Conservation (phyloP, 2,329 filamentous ascomycete genomes). For the Teratosphaeria nubilosa region DNA sequence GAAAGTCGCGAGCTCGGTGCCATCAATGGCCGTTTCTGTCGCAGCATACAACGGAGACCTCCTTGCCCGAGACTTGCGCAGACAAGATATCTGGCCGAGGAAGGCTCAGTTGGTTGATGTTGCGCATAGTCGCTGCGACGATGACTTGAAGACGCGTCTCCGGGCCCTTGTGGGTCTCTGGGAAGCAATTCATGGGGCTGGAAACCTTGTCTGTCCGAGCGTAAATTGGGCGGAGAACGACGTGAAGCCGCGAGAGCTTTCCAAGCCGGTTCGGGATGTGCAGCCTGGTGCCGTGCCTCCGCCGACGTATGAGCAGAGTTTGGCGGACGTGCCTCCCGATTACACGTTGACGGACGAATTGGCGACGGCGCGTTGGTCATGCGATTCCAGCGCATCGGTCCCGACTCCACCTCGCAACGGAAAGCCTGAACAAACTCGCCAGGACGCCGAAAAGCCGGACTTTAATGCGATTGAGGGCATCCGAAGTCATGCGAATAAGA, state of each 20-base stretch:
- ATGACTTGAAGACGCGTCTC: slow-evolving; percentile 23
- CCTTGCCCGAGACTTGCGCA: slow-evolving; percentile 32
- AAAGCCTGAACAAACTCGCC: not conserved
- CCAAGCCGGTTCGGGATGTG: slow-evolving; percentile 5
- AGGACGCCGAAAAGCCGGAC: slow-evolving; percentile 40
- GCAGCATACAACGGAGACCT: slow-evolving; percentile 30
- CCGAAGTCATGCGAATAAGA: slow-evolving; percentile 45
- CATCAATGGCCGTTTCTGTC: slow-evolving; percentile 38
- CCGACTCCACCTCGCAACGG: not conserved
- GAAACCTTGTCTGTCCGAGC: not conserved
- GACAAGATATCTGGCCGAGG: slow-evolving; percentile 32
- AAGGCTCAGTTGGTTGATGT: slow-evolving; percentile 37
- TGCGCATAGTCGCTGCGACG: slow-evolving; percentile 11
- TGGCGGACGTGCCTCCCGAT: slow-evolving; percentile 34
- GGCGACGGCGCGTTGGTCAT: slow-evolving; percentile 14
- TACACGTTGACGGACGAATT: slow-evolving; percentile 34
- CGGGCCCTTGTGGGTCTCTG: slow-evolving; percentile 17
- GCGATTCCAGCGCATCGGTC: not conserved
- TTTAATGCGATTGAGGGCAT: slow-evolving; percentile 45
- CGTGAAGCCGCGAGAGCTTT: slow-evolving; percentile 10
- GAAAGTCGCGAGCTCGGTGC: slow-evolving; percentile 15
- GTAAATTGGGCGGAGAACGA: not conserved
- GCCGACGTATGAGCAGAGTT: slow-evolving; percentile 34
- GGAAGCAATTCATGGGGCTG: slow-evolving; percentile 8
- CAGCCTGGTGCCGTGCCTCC: slow-evolving; percentile 17